Evolutionary conservation across 495 filamentous ascomycete genomes (phyloP).

Genomic region (Penicillium paradoxum): DNA sequence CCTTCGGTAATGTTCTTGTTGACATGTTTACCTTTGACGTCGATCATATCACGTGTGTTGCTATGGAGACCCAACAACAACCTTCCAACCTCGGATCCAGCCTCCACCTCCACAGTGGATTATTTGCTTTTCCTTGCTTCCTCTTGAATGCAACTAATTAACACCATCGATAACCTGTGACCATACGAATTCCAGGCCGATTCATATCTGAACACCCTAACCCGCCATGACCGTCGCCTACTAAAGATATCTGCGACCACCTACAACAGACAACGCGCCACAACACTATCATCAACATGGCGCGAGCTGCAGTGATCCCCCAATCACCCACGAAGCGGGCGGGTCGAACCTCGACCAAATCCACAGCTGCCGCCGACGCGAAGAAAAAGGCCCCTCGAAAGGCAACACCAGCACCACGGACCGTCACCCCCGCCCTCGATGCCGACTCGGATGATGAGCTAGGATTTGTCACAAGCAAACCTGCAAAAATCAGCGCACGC

Average conservation of each 20-base stretch:
- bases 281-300: conserved; percentile 30
- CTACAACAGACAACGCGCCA: conserved; percentile 3
- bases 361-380: conserved; percentile 13
- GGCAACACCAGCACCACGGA: conserved; percentile 13
- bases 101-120: conserved; percentile 9
- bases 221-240: conserved; percentile 19
- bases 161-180: conserved; percentile 2
- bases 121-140: conserved; percentile 6
- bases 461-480: conserved; percentile 24
- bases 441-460: conserved; percentile 35
- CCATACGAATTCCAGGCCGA: not conserved
- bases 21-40: not conserved
- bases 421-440: conserved; percentile 14
- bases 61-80: conserved; percentile 7
- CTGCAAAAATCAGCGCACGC: conserved; percentile 14
- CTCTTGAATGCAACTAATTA: conserved; percentile 7
- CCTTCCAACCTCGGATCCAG: not conserved
- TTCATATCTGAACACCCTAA: not conserved
- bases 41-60: conserved; percentile 6
- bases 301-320: conserved; percentile 40
- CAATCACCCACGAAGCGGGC: conserved; percentile 32
- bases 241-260: conserved; percentile 2
- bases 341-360: conserved; percentile 16
- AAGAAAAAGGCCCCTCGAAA: conserved; percentile 17
- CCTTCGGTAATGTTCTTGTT: no score